A percentile compares a stretch with the other conserved stretches of the same genome.
These are phyloP conservation scores for Magnolia kwangsiensis DNA, from an alignment of 164 flowering plant species.

Conservation along the genomic window DNA sequence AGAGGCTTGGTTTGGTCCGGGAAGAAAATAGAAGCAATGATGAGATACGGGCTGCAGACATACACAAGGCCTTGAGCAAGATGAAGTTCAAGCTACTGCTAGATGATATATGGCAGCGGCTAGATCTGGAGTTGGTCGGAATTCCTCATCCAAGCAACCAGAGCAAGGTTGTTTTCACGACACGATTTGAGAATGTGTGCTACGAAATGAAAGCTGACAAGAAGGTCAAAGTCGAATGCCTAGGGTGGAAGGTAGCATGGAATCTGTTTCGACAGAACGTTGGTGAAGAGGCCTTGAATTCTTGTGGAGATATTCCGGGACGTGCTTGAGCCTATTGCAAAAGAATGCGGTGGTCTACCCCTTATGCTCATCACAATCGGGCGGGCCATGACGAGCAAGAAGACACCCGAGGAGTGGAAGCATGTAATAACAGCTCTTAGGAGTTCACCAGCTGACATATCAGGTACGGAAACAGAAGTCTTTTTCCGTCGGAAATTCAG, in stretches of 20 bases:
- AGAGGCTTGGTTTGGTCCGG: conserved; percentile 1
- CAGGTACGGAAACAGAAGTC: background rate
- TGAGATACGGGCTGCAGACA: background rate
- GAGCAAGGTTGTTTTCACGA: conserved; percentile 11
- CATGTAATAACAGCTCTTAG: conserved; percentile 5
- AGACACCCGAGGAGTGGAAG: conserved; percentile 5
- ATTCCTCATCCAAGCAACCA: conserved; percentile 1
- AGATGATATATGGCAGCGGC: conserved; percentile 12
- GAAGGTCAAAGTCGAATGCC: conserved; percentile 4
- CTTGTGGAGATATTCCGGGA: background rate
- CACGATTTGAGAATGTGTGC: conserved; percentile 1
- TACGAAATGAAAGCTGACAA: conserved; percentile 5
- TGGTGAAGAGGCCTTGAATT: background rate
- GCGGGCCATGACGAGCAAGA: conserved; percentile 14
- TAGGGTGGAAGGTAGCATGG: conserved; percentile 4
- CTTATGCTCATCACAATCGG: conserved; percentile 8
- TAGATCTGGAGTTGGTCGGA: conserved; percentile 2
- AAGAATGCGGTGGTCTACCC: conserved; percentile 10
- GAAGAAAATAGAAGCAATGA: background rate
- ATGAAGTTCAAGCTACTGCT: conserved; percentile 10
- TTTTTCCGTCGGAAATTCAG: conserved; percentile 8
- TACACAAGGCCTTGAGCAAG: background rate
- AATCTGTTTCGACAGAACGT: conserved; percentile 7
- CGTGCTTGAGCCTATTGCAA: conserved; percentile 1
- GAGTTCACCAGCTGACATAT: background rate